Evolutionary conservation across 371 early-diverging fungal species (phyloP).

Genomic region (Parasitella parasitica): DNA sequence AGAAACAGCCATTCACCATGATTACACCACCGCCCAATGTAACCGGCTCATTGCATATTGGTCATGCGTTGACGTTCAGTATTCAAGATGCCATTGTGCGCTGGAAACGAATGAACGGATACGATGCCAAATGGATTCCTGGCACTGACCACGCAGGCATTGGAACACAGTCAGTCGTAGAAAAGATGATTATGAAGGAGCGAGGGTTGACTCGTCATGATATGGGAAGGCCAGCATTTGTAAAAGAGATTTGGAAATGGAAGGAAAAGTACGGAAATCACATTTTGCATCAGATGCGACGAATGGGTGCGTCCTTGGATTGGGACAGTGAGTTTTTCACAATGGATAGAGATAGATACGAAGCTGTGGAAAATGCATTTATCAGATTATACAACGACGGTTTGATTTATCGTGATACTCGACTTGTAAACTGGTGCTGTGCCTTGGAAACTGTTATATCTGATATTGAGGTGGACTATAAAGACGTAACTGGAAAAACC

Average conservation of each 20-base stretch:
- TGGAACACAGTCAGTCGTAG: conserved; percentile 95
- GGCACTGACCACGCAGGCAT: conserved; percentile 99
- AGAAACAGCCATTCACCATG: conserved; percentile 59
- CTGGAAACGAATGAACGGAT: conserved; percentile 88
- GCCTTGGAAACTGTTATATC: conserved; percentile 92
- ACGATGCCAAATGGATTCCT: conserved; percentile 85
- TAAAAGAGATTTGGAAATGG: conserved; percentile 90
- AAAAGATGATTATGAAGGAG: conserved; percentile 80
- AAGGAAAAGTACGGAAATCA: conserved; percentile 63
- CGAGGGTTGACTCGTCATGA: conserved; percentile 53
- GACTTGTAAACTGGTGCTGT: conserved; percentile 96
- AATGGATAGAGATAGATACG: conserved; percentile 76
- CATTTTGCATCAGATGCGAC: conserved; percentile 61
- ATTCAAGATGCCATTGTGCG: conserved; percentile 88
- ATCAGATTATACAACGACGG: conserved; percentile 84
- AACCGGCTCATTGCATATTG: conserved; percentile 94
- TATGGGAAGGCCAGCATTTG: conserved; percentile 82
- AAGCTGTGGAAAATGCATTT: conserved; percentile 90
- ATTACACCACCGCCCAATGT: conserved; percentile 97
- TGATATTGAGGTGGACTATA: conserved; percentile 91
- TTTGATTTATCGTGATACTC: conserved; percentile 87
- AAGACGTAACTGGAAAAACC: conserved; percentile 62
- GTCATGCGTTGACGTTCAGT: conserved; percentile 92
- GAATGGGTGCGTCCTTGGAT: conserved; percentile 86
- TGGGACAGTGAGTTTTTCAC: conserved; percentile 91